phyloP scores from a whole-genome alignment of 495 filamentous ascomycete genomes.

The Antarctomyces pellizariae region DNA sequence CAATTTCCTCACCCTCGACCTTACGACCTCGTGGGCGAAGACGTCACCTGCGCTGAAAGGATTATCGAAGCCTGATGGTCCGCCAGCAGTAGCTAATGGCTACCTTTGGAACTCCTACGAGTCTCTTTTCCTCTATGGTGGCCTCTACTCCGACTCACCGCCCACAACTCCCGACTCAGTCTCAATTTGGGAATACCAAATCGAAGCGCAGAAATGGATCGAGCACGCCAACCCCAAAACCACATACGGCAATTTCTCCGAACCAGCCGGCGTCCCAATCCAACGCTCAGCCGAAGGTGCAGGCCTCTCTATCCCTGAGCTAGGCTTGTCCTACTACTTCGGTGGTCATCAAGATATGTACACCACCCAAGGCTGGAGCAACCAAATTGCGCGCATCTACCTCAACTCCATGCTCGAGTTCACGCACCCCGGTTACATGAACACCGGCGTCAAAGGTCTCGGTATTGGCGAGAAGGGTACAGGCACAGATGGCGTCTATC shows the following conservation, averaged over 20 bases:
- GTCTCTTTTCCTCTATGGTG: slow-evolving; percentile 47
- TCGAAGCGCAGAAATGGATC: slow-evolving; percentile 31
- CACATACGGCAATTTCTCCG: slow-evolving; percentile 31
- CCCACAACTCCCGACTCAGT: slow-evolving; percentile 23
- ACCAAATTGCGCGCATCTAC: slow-evolving; percentile 33
- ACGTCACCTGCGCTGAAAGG: slow-evolving; percentile 31
- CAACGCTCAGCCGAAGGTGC: slow-evolving; percentile 49
- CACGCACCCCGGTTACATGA: slow-evolving; percentile 40
- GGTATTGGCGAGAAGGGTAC: slow-evolving; percentile 21
- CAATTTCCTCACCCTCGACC: slow-evolving; percentile 39
- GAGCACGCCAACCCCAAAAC: slow-evolving; percentile 31
- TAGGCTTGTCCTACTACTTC: slow-evolving; percentile 52
- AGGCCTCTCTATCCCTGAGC: slow-evolving; percentile 37
- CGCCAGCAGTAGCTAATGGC: slow-evolving; percentile 43
- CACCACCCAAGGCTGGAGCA: slow-evolving; percentile 48
- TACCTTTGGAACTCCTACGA: slow-evolving; percentile 48
- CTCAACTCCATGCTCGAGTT: slow-evolving; percentile 54
- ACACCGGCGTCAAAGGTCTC: slow-evolving; percentile 29
- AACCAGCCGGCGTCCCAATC: slow-evolving; percentile 23
- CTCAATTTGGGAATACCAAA: slow-evolving; percentile 43
- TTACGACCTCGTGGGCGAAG: slow-evolving; percentile 45
- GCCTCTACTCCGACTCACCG: slow-evolving; percentile 39
- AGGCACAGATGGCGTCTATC: slow-evolving; percentile 28
- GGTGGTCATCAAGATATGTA: slow-evolving; percentile 45
- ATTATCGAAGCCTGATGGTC: slow-evolving; percentile 39